Evolutionary conservation across 1,139 yeast species (phyloP).

Genomic region (Yamadazyma dendronema): DNA sequence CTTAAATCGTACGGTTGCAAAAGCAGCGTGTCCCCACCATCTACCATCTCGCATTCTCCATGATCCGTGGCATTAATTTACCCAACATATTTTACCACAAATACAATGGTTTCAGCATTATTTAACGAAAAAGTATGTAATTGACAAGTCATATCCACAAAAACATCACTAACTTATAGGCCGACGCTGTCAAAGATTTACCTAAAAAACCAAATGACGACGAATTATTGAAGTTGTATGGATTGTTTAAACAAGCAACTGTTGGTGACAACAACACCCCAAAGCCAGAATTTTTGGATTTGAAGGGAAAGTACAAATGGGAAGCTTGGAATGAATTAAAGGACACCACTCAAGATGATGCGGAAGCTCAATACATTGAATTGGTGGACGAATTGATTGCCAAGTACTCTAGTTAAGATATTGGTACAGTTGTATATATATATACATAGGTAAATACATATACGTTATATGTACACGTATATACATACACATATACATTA

Average conservation of each 20-base stretch:
- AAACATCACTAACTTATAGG: slow-evolving; percentile 42
- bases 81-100: slow-evolving; percentile 1
- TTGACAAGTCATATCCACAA: no score
- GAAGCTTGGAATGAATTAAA: slow-evolving; percentile 89
- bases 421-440: no score
- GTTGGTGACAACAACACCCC: slow-evolving; percentile 88
- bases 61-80: background rate
- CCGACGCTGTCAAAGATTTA: slow-evolving; percentile 73
- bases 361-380: slow-evolving; percentile 80
- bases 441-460: background rate
- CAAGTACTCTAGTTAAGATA: slow-evolving; percentile 35
- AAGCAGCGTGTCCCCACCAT: no score
- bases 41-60: background rate
- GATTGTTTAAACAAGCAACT: slow-evolving; percentile 94
- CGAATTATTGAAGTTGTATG: slow-evolving; percentile 81
- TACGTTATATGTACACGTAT: background rate
- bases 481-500: background rate
- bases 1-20: no score
- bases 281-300: slow-evolving; percentile 85
- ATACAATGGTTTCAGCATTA: slow-evolving; percentile 50
- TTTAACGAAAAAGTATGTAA: slow-evolving; percentile 52
- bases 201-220: slow-evolving; percentile 81
- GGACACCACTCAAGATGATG: slow-evolving; percentile 86
- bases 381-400: slow-evolving; percentile 68
- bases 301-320: slow-evolving; percentile 97